These are phyloP conservation scores for Tricholoma flavovirens DNA, from an alignment of 768 basidiomycete genomes.

Conservation along the genomic window DNA sequence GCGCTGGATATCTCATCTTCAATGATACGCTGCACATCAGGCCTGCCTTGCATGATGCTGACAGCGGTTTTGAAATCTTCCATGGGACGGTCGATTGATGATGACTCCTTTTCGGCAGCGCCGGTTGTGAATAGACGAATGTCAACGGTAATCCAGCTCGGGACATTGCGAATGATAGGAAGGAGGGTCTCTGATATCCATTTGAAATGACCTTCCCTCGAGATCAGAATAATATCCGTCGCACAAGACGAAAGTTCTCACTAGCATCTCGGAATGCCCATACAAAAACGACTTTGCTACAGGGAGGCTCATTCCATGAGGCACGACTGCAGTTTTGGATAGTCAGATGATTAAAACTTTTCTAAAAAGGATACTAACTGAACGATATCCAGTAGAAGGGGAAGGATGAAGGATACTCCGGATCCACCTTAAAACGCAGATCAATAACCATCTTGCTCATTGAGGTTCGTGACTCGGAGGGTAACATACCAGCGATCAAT, in stretches of 20 bases:
- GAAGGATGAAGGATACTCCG: constrained; percentile 42
- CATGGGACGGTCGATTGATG: constrained; percentile 1
- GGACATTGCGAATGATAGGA: constrained; percentile 6
- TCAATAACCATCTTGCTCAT: not conserved
- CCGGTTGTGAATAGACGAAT: constrained; percentile 16
- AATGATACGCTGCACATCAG: constrained; percentile 34
- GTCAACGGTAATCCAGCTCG: constrained; percentile 4
- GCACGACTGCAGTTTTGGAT: not conserved
- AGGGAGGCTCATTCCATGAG: not conserved
- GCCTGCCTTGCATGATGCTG: constrained; percentile 31
- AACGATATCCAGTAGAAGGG: constrained; percentile 38
- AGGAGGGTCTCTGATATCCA: constrained; percentile 26
- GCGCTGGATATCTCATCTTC: constrained; percentile 29
- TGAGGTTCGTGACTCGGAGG: not conserved
- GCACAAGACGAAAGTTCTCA: constrained; percentile 9
- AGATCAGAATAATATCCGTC: not conserved
- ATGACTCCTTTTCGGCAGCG: constrained; percentile 1
- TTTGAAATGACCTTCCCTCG: constrained; percentile 18
- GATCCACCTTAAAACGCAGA: constrained; percentile 33
- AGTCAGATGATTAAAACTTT: not conserved
- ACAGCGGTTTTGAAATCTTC: constrained; percentile 15
- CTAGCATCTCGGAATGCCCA: constrained; percentile 38
- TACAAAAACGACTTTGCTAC: constrained; percentile 24
- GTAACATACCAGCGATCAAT: constrained; percentile 33
- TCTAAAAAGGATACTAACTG: constrained; percentile 25